phyloP scores from a whole-genome alignment of 78 protist genomes.

The Polysphondylium violaceum region DNA sequence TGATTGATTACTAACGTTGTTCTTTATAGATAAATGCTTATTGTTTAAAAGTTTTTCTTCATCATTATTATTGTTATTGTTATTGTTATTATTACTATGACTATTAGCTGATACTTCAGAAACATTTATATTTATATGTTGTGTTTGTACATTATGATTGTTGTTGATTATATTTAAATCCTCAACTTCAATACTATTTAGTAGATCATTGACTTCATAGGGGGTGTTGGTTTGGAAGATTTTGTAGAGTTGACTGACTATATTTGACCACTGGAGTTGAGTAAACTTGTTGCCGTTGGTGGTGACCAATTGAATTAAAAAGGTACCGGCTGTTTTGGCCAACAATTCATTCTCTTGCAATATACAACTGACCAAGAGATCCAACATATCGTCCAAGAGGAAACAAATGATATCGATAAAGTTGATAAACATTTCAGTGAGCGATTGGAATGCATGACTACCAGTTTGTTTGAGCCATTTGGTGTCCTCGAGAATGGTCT shows the following conservation, averaged over 20 bases:
- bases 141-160: background rate
- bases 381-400: conserved; percentile 82
- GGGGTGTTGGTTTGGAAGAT: conserved; percentile 73
- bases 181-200: background rate
- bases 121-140: background rate
- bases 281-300: conserved; percentile 73
- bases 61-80: background rate
- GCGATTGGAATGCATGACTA: conserved; percentile 77
- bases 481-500: conserved; percentile 72
- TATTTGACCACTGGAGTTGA: conserved; percentile 65
- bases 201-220: conserved; percentile 40
- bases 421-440: conserved; percentile 77
- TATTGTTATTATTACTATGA: background rate
- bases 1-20: conserved; percentile 13
- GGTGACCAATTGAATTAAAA: conserved; percentile 75
- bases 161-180: background rate
- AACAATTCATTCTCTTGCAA: conserved; percentile 76
- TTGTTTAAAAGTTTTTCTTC: background rate
- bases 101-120: no score
- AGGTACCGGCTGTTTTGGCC: conserved; percentile 79
- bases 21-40: background rate
- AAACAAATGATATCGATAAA: conserved; percentile 79
- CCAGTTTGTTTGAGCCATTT: conserved; percentile 82
- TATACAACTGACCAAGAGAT: conserved; percentile 72
- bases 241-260: conserved; percentile 53